Percentiles rank a stretch among this genome's conserved stretches.
These are phyloP conservation scores for Colletotrichum sidae DNA, from an alignment of 2,329 filamentous ascomycete species.

Conservation along the genomic window DNA sequence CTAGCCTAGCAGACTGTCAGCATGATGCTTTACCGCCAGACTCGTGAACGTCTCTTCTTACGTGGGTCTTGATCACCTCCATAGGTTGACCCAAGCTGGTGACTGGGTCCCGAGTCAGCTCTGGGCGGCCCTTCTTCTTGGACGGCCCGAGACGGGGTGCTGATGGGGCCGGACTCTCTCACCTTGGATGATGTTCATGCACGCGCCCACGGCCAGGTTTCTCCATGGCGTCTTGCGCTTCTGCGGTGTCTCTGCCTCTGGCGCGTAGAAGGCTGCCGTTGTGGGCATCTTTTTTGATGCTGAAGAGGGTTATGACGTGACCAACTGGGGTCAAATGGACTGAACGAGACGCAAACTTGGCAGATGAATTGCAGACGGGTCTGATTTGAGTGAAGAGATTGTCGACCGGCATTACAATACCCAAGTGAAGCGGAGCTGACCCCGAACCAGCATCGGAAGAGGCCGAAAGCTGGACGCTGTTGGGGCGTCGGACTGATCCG, in stretches of 20 bases:
- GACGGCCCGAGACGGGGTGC: not conserved
- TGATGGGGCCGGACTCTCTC: not conserved
- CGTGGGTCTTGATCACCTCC: constrained; percentile 38
- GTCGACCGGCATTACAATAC: no score
- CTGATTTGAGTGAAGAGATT: no score
- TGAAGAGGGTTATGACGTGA: no score
- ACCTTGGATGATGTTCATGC: constrained; percentile 25
- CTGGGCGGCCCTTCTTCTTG: not conserved
- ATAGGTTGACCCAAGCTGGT: constrained; percentile 37
- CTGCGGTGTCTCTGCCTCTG: not conserved
- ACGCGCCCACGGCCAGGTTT: constrained; percentile 11
- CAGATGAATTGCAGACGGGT: no score
- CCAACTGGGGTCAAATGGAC: no score
- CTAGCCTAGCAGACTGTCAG: not conserved
- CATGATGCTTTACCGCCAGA: not conserved
- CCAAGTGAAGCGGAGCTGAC: no score
- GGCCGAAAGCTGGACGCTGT: no score
- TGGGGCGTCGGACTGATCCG: no score
- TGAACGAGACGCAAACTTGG: no score
- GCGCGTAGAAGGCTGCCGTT: no score
- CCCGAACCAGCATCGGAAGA: no score
- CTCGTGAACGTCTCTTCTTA: not conserved
- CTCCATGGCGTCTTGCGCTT: constrained; percentile 23
- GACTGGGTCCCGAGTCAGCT: constrained; percentile 10
- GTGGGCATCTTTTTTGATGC: no score